A percentile compares a stretch with the other conserved stretches of the same genome.
These are phyloP conservation scores for thale cress (Arabidopsis thaliana) DNA, from an alignment of 345 rosid genomes.

Conservation along the genomic window TAIR10.1 NC_003075.7:6029001-6029500, in stretches of 20 bases:
- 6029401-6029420: slow-evolving; percentile 13
- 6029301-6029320: slow-evolving; percentile 19
- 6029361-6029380: slow-evolving; percentile 2
- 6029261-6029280: slow-evolving; percentile 7
- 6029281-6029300: slow-evolving; percentile 2
- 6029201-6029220: not conserved
- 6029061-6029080: no score
- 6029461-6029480: slow-evolving; percentile 46
- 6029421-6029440: slow-evolving; percentile 35
- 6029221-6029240: slow-evolving; percentile 11
- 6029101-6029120: no score
- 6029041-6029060: no score
- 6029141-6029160: not conserved
- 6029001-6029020: no score
- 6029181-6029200: not conserved
- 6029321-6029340: slow-evolving; percentile 1
- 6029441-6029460: slow-evolving; percentile 34
- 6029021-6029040: no score
- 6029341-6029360: slow-evolving; percentile 7
- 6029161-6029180: not conserved
- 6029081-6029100: no score
- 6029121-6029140: no score
- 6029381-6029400: slow-evolving; percentile 8
- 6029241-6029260: not conserved
- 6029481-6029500: slow-evolving; percentile 45